Evolutionary conservation across 139 green algal genomes (phyloP), one percentile per base, ranked within the genome.

Genomic region (Pycnococcus provasolii): DNA sequence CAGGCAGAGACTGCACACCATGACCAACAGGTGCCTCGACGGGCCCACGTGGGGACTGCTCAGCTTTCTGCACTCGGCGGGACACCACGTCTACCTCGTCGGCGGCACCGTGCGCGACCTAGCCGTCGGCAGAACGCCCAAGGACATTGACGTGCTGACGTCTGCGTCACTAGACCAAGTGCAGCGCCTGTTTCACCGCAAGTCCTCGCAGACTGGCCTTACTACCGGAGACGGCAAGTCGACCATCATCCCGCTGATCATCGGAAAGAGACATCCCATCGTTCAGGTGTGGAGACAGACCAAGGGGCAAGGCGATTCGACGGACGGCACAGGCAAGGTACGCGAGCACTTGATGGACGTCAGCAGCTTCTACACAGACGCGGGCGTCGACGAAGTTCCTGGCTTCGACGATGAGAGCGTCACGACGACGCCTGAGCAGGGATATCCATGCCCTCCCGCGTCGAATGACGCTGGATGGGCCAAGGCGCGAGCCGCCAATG

Each of bases 61-160:
- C 26, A 26, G 26, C 26, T 26, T 26, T 26, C 51, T 82, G 39
- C 43, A 73, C 47, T 58, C 42, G 58, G 54, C 71, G 73, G 85
- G 85, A 0, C 74, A 90, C 53, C 77, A 87, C 53, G 72, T 67
- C 1, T 87, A 81, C 45, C 6, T 92, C 5, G 86, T 90, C 7
- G 87, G 87, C 37, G 87, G 87, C 51, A 76, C 86, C 0, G 79
- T 93, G 42, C 65, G 87, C 3, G 87, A 93, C 70, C 9, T 88
- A 41, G 68, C 87, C 53, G 58, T 88, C 39, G 55, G 73, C 0
- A 41, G 57, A 2, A 66, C 55, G 3, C 84, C 86, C 42, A 85
- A 84, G 40, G 84, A 93, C 66, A 77, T 79, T 43, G 84, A 89
- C 59, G 60, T 91, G 13, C 60, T 89, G 1, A 84, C 85, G 0